These are phyloP conservation scores for Neophaeococcomyces aloes DNA, from an alignment of 2,329 filamentous ascomycete genomes.

Conservation along the genomic window DNA sequence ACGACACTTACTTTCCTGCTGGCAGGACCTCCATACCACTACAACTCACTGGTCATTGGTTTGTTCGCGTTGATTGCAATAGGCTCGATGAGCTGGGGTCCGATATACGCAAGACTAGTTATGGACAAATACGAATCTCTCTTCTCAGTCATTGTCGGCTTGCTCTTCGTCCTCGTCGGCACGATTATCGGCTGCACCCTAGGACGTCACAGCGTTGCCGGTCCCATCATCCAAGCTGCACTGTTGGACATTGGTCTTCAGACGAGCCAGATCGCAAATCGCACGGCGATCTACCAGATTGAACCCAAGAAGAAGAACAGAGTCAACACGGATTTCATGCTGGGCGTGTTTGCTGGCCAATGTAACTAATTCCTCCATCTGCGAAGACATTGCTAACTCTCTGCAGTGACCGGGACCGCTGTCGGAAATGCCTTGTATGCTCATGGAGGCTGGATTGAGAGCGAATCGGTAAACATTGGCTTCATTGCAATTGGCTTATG, in stretches of 20 bases:
- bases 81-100: conserved; percentile 54
- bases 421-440: conserved; percentile 50
- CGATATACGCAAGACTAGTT: conserved; percentile 57
- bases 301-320: conserved; percentile 62
- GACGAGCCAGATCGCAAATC: conserved; percentile 62
- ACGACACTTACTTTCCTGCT: conserved; percentile 72
- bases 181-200: conserved; percentile 58
- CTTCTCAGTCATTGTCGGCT: conserved; percentile 55
- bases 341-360: conserved; percentile 63
- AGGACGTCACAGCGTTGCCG: conserved; percentile 55
- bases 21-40: conserved; percentile 57
- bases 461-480: conserved; percentile 47
- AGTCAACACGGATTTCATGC: conserved; percentile 75
- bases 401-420: conserved; percentile 51
- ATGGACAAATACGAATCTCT: conserved; percentile 57
- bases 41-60: conserved; percentile 57
- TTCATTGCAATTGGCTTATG: conserved; percentile 42
- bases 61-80: conserved; percentile 71
- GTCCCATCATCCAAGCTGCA: conserved; percentile 61
- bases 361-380: conserved; percentile 6
- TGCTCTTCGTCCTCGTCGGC: conserved; percentile 49
- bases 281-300: conserved; percentile 58
- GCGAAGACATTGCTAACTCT: conserved; percentile 8
- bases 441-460: conserved; percentile 45
- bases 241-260: conserved; percentile 62